phyloP scores from a whole-genome alignment of 257 asterid genomes.

The Leonotis leonurus region DNA sequence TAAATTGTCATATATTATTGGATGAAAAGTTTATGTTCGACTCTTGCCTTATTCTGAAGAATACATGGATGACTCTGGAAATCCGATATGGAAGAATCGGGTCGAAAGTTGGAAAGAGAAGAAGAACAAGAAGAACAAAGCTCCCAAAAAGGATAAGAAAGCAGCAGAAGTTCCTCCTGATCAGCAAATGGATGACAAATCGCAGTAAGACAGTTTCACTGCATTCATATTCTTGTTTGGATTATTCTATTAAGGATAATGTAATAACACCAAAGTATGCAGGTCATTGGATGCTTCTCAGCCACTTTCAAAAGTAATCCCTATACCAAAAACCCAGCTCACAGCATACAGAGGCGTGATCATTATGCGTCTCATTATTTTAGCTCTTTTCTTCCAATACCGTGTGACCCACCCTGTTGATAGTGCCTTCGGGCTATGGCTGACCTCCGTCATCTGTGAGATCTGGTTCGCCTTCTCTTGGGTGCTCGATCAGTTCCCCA shows the following conservation, averaged over 20 bases:
- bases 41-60: conserved; percentile 34
- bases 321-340: conserved; percentile 69
- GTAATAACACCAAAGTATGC: conserved; percentile 21
- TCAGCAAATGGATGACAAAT: conserved; percentile 75
- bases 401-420: conserved; percentile 93
- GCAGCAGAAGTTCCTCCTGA: conserved; percentile 53
- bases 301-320: conserved; percentile 69
- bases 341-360: conserved; percentile 67
- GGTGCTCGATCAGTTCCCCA: conserved; percentile 98
- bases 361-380: conserved; percentile 65
- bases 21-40: background rate
- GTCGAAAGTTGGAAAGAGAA: conserved; percentile 98
- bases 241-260: background rate
- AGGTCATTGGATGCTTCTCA: conserved; percentile 66
- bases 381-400: conserved; percentile 74
- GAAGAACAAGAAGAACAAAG: conserved; percentile 67
- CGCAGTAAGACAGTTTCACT: conserved; percentile 45
- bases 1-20: background rate
- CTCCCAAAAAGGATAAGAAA: conserved; percentile 36
- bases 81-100: conserved; percentile 97
- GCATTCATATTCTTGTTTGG: background rate
- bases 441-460: conserved; percentile 91
- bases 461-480: conserved; percentile 96
- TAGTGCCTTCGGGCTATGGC: conserved; percentile 83
- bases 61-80: conserved; percentile 67